phyloP scores from a whole-genome alignment of 345 rosid genomes.

The Cardamine resedifolia region DNA sequence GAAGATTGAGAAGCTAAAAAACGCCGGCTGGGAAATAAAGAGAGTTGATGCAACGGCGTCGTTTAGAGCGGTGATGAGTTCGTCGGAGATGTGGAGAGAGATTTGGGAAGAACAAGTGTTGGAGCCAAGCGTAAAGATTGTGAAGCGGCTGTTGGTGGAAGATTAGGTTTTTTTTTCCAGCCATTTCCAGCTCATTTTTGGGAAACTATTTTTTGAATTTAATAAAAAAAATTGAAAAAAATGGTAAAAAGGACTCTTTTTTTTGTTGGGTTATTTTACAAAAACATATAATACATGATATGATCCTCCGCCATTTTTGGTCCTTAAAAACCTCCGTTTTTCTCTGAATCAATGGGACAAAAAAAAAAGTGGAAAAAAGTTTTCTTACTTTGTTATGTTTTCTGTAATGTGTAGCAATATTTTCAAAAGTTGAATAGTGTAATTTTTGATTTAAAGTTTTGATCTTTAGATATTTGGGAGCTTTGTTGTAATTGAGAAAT shows the following conservation, averaged over 20 bases:
- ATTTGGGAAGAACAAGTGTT: constrained; percentile 73
- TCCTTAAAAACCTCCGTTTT: constrained; percentile 13
- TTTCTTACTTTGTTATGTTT: not conserved
- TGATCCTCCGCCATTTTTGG: constrained; percentile 37
- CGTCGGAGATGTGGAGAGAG: constrained; percentile 47
- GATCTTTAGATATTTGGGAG: constrained; percentile 17
- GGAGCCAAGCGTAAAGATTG: constrained; percentile 81
- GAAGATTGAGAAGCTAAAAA: constrained; percentile 59
- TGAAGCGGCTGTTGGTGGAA: constrained; percentile 64
- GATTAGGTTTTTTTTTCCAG: constrained; percentile 53
- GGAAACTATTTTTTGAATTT: not conserved
- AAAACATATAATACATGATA: constrained; percentile 5
- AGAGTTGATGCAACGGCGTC: constrained; percentile 84
- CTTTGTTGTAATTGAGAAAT: constrained; percentile 4
- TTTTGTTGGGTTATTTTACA: constrained; percentile 2
- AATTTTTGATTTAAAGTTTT: constrained; percentile 18
- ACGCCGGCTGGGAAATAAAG: constrained; percentile 68
- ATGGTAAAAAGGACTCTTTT: not conserved
- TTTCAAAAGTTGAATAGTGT: not conserved
- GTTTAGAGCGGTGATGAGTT: constrained; percentile 44
- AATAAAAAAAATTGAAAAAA: not conserved
- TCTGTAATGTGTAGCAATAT: not conserved
- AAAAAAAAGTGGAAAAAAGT: not conserved
- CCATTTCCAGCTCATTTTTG: constrained; percentile 40
- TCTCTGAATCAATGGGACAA: not conserved